Evolutionary conservation across 768 basidiomycete species (phyloP).

Genomic region (Phylloporus arenicola): DNA sequence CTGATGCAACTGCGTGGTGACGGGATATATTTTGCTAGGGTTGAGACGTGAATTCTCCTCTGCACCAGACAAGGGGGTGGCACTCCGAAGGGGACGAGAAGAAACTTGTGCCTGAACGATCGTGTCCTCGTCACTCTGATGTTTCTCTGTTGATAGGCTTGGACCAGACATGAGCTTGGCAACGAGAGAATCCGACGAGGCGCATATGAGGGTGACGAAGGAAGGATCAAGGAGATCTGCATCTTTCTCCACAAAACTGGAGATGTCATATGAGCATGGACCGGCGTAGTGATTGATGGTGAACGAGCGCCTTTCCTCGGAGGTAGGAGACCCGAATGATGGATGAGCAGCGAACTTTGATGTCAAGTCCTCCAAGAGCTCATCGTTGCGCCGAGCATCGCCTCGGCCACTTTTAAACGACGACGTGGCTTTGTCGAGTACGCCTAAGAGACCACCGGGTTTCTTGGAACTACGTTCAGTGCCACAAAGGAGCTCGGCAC

Average conservation of each 20-base stretch:
- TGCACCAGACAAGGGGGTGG: slow-evolving; percentile 32
- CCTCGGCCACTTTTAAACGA: slow-evolving; percentile 48
- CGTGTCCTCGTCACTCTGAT: slow-evolving; percentile 50
- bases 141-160: slow-evolving; percentile 52
- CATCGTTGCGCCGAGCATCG: slow-evolving; percentile 44
- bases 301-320: slow-evolving; percentile 37
- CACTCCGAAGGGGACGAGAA: slow-evolving; percentile 47
- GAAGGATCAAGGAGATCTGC: slow-evolving; percentile 51
- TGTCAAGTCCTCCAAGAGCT: slow-evolving; percentile 45
- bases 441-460: slow-evolving; percentile 55
- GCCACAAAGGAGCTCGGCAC: slow-evolving; percentile 55
- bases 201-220: slow-evolving; percentile 48
- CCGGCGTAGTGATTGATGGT: slow-evolving; percentile 61
- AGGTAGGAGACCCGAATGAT: slow-evolving; percentile 42
- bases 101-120: slow-evolving; percentile 64
- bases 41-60: slow-evolving; percentile 41
- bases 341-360: slow-evolving; percentile 44
- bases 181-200: slow-evolving; percentile 49
- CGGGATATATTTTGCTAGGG: slow-evolving; percentile 48
- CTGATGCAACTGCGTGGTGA: slow-evolving; percentile 55
- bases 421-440: slow-evolving; percentile 46
- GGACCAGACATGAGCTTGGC: slow-evolving; percentile 60
- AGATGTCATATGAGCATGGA: slow-evolving; percentile 47
- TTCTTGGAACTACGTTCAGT: slow-evolving; percentile 44
- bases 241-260: slow-evolving; percentile 45